phyloP scores from a whole-genome alignment of 805 yeast genomes.

The Barnettozyma wickerhamii region DNA sequence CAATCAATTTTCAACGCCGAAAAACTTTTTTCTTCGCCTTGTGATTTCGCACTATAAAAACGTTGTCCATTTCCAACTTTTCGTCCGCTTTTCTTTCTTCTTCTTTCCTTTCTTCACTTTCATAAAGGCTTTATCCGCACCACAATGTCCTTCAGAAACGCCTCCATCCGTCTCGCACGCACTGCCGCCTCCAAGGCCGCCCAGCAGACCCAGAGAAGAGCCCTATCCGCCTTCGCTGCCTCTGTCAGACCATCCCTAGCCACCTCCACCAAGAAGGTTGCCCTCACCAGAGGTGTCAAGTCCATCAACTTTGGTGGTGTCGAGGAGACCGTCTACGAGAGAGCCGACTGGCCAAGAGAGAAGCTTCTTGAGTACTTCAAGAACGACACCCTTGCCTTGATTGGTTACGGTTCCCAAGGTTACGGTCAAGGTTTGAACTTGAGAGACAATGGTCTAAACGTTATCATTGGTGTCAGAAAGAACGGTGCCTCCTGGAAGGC shows the following conservation, averaged over 20 bases:
- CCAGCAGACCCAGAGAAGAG: conserved; percentile 46
- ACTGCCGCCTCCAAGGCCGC: conserved; percentile 37
- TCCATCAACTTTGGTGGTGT: conserved; percentile 96
- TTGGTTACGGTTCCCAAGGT: conserved; percentile 99
- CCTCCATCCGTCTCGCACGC: conserved; percentile 46
- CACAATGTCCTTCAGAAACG: conserved; percentile 39
- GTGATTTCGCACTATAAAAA: too few relatives aligned
- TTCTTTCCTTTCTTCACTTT: background rate
- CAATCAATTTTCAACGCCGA: too few relatives aligned
- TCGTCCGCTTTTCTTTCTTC: background rate
- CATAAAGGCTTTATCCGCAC: too few relatives aligned
- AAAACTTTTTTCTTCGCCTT: too few relatives aligned
- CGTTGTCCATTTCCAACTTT: too few relatives aligned
- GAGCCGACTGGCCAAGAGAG: conserved; percentile 99
- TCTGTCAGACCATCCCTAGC: conserved; percentile 59
- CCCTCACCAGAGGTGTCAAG: conserved; percentile 81
- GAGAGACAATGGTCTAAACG: conserved; percentile 98
- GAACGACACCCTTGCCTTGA: conserved; percentile 94
- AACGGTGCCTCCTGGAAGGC: conserved; percentile 99
- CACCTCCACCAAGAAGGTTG: conserved; percentile 44
- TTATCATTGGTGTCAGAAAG: conserved; percentile 97
- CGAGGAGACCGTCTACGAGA: conserved; percentile 94
- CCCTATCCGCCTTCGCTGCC: conserved; percentile 48
- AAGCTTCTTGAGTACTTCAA: conserved; percentile 94
- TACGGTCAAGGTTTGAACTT: conserved; percentile 99